phyloP scores from a whole-genome alignment of 1,139 yeast genomes.

The Zygosaccharomyces pseudobailii region DNA sequence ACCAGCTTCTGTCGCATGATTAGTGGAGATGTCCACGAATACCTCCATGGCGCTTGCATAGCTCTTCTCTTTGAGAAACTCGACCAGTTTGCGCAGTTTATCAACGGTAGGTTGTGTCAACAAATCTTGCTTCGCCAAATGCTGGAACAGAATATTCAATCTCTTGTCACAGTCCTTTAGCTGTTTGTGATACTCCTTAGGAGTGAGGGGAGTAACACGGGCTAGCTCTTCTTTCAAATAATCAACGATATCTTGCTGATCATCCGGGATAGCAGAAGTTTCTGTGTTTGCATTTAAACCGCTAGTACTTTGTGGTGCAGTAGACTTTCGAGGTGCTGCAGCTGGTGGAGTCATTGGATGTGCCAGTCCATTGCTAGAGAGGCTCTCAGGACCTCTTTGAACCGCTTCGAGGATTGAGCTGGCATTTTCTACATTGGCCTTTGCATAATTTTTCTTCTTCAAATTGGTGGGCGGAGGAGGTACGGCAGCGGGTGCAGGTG shows the following conservation, averaged over 20 bases:
- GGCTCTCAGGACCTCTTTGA: conserved; percentile 14
- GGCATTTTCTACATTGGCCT: conserved; percentile 22
- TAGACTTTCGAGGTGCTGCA: conserved; percentile 6
- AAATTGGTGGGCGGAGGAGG: conserved; percentile 24
- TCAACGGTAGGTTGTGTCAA: conserved; percentile 54
- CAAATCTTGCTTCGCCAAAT: conserved; percentile 69
- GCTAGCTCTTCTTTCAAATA: conserved; percentile 51
- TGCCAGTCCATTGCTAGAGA: conserved; percentile 2
- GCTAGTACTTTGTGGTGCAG: conserved; percentile 4
- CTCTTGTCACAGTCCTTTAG: conserved; percentile 80
- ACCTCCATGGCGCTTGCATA: conserved; percentile 55
- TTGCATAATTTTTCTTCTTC: conserved; percentile 19
- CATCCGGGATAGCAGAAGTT: conserved; percentile 44
- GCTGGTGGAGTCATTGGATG: conserved; percentile 9
- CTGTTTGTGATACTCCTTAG: conserved; percentile 70
- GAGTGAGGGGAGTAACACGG: conserved; percentile 67
- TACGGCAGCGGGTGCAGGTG: conserved; percentile 12
- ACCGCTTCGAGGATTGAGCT: conserved; percentile 21
- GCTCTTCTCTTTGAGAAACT: conserved; percentile 50
- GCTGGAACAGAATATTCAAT: conserved; percentile 69
- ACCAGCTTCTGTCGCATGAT: conserved; percentile 71
- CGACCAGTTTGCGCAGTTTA: conserved; percentile 49
- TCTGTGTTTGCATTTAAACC: conserved; percentile 7
- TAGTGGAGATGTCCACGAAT: conserved; percentile 58
- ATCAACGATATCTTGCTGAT: conserved; percentile 54